A percentile compares a stretch with the other conserved stretches of the same genome.
Conservation (phyloP, 164 flowering plant species). For the Protea cynaroides region DNA sequence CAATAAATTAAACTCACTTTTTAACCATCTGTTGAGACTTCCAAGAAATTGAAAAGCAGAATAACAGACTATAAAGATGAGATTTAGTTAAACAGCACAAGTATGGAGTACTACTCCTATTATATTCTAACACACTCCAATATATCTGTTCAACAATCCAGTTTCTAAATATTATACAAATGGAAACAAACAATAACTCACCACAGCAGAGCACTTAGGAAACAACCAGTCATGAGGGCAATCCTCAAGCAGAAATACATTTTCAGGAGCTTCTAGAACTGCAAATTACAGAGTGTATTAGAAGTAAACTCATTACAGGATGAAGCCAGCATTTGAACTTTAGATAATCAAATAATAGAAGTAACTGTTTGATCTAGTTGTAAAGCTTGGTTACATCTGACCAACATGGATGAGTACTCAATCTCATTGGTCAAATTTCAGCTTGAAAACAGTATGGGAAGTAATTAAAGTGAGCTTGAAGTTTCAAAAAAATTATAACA, state of each 20-base stretch:
- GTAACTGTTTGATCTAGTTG: too few relatives aligned
- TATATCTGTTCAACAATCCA: neutral
- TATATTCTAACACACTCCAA: constrained; percentile 1
- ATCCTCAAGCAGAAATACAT: constrained; percentile 66
- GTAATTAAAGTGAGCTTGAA: too few relatives aligned
- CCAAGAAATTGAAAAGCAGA: neutral
- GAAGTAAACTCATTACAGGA: neutral
- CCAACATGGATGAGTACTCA: too few relatives aligned
- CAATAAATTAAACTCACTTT: too few relatives aligned
- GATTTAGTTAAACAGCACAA: neutral
- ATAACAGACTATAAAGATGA: neutral
- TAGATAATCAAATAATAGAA: neutral
- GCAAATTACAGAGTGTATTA: constrained; percentile 21
- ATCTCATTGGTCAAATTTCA: too few relatives aligned
- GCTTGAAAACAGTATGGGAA: too few relatives aligned
- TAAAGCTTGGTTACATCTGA: too few relatives aligned
- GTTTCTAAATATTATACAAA: neutral
- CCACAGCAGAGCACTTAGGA: constrained; percentile 96
- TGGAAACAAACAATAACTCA: constrained; percentile 26
- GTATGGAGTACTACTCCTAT: neutral
- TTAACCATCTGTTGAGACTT: too few relatives aligned
- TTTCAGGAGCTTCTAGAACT: constrained; percentile 61
- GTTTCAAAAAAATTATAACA: too few relatives aligned
- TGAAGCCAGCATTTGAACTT: neutral
- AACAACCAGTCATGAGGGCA: constrained; percentile 98